Percentiles rank a stretch among this genome's conserved stretches.
Evolutionary conservation across 2,329 filamentous ascomycete species (phyloP).

Genomic region (Ophiostoma sp.): DNA sequence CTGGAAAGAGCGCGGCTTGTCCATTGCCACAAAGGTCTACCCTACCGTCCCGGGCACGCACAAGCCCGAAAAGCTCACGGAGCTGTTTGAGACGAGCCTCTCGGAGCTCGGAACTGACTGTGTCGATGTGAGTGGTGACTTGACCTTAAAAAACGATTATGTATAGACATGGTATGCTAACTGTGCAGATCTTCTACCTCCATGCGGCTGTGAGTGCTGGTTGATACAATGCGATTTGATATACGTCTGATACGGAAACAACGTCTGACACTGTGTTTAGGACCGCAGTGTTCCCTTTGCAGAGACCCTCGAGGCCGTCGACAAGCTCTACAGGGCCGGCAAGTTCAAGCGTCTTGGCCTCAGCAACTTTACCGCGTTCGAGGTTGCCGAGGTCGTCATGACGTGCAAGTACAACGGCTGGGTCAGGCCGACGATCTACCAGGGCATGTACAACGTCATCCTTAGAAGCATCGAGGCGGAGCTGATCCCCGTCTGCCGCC

Average conservation of each 20-base stretch:
- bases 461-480: slow-evolving; percentile 53
- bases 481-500: slow-evolving; percentile 58
- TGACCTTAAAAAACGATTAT: background rate
- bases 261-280: background rate
- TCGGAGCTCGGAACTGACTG: slow-evolving; percentile 65
- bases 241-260: background rate
- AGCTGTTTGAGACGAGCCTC: slow-evolving; percentile 60
- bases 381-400: slow-evolving; percentile 68
- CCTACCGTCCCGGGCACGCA: slow-evolving; percentile 56
- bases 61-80: slow-evolving; percentile 55
- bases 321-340: slow-evolving; percentile 64
- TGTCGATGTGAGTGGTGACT: slow-evolving; percentile 54
- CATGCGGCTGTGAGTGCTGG: slow-evolving; percentile 51
- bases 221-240: too few relatives aligned
- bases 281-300: slow-evolving; percentile 34
- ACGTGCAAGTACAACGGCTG: slow-evolving; percentile 62
- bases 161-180: background rate
- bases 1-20: slow-evolving; percentile 75
- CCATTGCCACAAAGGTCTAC: slow-evolving; percentile 74
- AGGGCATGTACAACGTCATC: slow-evolving; percentile 65
- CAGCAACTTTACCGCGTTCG: slow-evolving; percentile 69
- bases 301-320: slow-evolving; percentile 61
- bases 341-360: slow-evolving; percentile 68
- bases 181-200: slow-evolving; percentile 60
- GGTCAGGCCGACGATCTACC: slow-evolving; percentile 67